A percentile compares a stretch with the other conserved stretches of the same genome.
Evolutionary conservation across 495 filamentous ascomycete genomes (phyloP).

Genomic region (Tricharina praecox): DNA sequence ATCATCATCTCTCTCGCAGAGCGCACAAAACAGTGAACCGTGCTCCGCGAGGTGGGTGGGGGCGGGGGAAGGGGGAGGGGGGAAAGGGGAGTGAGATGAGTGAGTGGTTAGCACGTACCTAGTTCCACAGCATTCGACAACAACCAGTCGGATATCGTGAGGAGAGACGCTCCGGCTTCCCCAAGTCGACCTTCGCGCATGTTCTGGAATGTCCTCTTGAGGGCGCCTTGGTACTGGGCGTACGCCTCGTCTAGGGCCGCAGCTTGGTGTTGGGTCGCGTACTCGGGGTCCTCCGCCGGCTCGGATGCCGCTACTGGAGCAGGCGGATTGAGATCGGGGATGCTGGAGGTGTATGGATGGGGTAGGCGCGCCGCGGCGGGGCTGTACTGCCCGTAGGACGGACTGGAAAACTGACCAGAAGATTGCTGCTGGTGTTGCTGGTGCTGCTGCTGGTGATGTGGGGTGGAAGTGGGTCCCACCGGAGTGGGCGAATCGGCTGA

Average conservation of each 20-base stretch:
- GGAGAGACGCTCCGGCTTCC: constrained; percentile 53
- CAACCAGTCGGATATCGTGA: constrained; percentile 73
- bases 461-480: constrained; percentile 37
- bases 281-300: constrained; percentile 32
- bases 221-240: constrained; percentile 50
- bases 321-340: constrained; percentile 37
- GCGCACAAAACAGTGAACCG: too few relatives aligned
- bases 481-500: constrained; percentile 46
- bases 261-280: constrained; percentile 21
- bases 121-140: constrained; percentile 63
- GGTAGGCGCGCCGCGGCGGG: constrained; percentile 34
- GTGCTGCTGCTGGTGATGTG: constrained; percentile 32
- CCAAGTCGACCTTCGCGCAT: constrained; percentile 55
- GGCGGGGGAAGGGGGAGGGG: too few relatives aligned
- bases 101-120: too few relatives aligned
- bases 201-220: constrained; percentile 60
- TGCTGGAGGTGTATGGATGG: constrained; percentile 37
- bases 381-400: constrained; percentile 39
- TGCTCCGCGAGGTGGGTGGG: too few relatives aligned
- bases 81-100: too few relatives aligned
- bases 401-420: constrained; percentile 35
- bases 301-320: constrained; percentile 22
- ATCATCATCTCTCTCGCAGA: too few relatives aligned
- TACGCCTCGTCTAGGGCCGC: constrained; percentile 46
- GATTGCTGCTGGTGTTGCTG: too few relatives aligned